Evolutionary conservation across 306 rosid genomes (phyloP).

Genomic region (Cyclanthera cordifolia): DNA sequence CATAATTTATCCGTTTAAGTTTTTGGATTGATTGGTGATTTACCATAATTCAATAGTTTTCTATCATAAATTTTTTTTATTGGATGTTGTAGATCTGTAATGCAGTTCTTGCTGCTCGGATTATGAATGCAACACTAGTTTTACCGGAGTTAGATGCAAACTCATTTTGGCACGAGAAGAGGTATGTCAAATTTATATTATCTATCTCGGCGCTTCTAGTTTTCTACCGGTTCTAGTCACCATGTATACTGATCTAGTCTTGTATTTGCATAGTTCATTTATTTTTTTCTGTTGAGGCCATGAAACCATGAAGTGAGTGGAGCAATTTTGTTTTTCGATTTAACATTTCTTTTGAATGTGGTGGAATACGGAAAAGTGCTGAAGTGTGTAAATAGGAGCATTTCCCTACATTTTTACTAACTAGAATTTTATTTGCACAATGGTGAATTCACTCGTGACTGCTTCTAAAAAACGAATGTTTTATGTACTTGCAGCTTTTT

Average conservation of each 20-base stretch:
- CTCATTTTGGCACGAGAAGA: constrained; percentile 94
- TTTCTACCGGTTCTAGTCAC: background rate
- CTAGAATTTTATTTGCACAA: background rate
- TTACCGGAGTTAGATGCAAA: constrained; percentile 91
- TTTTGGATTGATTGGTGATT: too few species aligned
- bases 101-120: constrained; percentile 97
- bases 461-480: background rate
- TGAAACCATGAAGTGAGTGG: background rate
- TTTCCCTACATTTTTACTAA: background rate
- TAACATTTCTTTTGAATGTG: background rate
- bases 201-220: background rate
- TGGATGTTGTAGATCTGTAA: constrained; percentile 63
- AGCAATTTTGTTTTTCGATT: background rate
- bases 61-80: constrained; percentile 1
- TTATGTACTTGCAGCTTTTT: background rate
- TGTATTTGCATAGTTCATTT: background rate
- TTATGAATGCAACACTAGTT: constrained; percentile 90
- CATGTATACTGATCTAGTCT: background rate
- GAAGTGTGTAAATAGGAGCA: background rate
- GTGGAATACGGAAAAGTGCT: background rate
- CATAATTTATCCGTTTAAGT: too few species aligned
- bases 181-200: constrained; percentile 28
- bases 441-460: background rate
- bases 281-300: background rate
- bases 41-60: too few species aligned